Percentiles rank a stretch among this genome's conserved stretches.
These are phyloP conservation scores for Pseudogymnoascus sp. DNA, from an alignment of 2,329 filamentous ascomycete genomes.

Conservation along the genomic window DNA sequence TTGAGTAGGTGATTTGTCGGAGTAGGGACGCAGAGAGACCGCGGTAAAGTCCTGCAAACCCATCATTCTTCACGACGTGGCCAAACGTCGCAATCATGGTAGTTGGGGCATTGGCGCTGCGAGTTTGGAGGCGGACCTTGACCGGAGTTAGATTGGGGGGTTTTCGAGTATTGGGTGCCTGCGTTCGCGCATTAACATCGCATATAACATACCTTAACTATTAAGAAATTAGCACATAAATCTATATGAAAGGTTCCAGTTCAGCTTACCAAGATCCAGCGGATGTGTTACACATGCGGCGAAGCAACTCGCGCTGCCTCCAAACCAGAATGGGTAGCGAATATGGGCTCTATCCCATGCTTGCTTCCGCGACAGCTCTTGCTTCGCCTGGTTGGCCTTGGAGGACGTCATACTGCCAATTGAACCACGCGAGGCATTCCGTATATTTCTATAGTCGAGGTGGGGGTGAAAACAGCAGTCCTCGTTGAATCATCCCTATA, in stretches of 20 bases:
- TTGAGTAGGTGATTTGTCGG: slow-evolving; percentile 92
- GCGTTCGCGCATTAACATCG: slow-evolving; percentile 13
- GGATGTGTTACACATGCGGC: slow-evolving; percentile 90
- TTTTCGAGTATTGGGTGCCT: slow-evolving; percentile 20
- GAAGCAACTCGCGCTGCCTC: slow-evolving; percentile 86
- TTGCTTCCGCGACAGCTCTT: slow-evolving; percentile 18
- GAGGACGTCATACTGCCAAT: slow-evolving; percentile 21
- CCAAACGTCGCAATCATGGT: slow-evolving; percentile 80
- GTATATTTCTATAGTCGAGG: slow-evolving; percentile 11
- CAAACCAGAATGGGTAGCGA: slow-evolving; percentile 86
- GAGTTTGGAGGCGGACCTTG: slow-evolving; percentile 81
- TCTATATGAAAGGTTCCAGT: slow-evolving; percentile 9
- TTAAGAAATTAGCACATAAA: slow-evolving; percentile 17
- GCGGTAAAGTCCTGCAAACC: slow-evolving; percentile 73
- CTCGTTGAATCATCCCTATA: background rate
- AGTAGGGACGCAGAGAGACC: slow-evolving; percentile 89
- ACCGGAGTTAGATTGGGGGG: slow-evolving; percentile 3
- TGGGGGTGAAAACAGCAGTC: background rate
- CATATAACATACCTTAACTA: slow-evolving; percentile 13
- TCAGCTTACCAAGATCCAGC: slow-evolving; percentile 72
- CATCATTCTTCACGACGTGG: slow-evolving; percentile 70
- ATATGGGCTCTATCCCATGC: slow-evolving; percentile 24
- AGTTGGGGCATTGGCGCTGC: slow-evolving; percentile 63
- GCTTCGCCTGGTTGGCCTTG: slow-evolving; percentile 15
- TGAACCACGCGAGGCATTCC: slow-evolving; percentile 21